Evolutionary conservation across 2,329 filamentous ascomycete genomes (phyloP), one percentile per base, ranked within the genome.

Genomic region (Nannizziopsis arthrosporioides): DNA sequence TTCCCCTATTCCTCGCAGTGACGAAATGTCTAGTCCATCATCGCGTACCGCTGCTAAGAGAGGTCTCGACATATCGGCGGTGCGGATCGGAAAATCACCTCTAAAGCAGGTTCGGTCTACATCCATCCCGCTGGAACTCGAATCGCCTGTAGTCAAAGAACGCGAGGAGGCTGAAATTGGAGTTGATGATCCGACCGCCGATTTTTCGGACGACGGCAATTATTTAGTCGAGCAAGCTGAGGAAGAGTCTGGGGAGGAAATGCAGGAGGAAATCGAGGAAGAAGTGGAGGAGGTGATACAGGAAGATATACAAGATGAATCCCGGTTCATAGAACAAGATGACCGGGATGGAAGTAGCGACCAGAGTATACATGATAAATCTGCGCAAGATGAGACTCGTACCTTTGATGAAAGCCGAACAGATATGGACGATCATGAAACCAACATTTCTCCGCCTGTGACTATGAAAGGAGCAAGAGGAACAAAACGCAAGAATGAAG

Each of bases 21-120:
- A 62, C 18, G 47, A 56, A 2, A 63, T 63, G n/a, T 66, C 66
- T 9, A 68, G 65, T 47, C 65, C 66, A 1, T 66, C 63, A 2
- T 58, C 66, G 49, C 35, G 47, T n/a, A 49, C 49, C 2, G 38
- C 42, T 60, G 57, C 31, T 60, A 63, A 51, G 53, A 58, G 48
- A 45, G 36, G 37, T 37, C 57, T 39, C 42, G 54, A 44, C 53
- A 51, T 53, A 50, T 54, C 18, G 57, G 56, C 35, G 46, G 46
- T 35, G 56, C 60, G 27, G 37, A 53, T 56, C 42, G 62, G 62
- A 38, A 53, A 59, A n/a, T 65, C 60, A 31, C 65, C 65, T 14
- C 56, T 67, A 17, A 63, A 62, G 34, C 58, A 62, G 44, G 59
- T 63, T 12, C 63, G 64, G 2, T 55, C 63, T 11, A 66, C 66